Conservation (phyloP, 2,329 filamentous ascomycete species). For the Cladosporium sphaerospermum region DNA sequence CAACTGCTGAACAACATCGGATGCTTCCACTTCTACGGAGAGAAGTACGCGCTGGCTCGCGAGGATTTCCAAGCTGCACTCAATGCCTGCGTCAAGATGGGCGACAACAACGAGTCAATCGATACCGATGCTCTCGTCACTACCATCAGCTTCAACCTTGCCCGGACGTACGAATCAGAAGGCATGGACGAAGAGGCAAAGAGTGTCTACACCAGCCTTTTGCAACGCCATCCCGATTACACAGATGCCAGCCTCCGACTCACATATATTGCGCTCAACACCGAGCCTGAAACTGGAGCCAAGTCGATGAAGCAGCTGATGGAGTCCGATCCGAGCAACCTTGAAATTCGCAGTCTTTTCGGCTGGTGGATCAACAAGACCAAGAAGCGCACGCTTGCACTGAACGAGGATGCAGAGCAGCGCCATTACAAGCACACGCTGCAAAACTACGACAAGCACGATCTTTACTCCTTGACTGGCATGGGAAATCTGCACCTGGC, state of each 20-base stretch:
- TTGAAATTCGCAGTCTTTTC: slow-evolving; percentile 88
- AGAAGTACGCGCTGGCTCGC: slow-evolving; percentile 72
- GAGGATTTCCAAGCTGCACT: slow-evolving; percentile 90
- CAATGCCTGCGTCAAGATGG: slow-evolving; percentile 75
- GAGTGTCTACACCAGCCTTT: slow-evolving; percentile 78
- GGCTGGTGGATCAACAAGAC: slow-evolving; percentile 92
- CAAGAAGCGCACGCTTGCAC: slow-evolving; percentile 72
- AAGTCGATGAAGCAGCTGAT: slow-evolving; percentile 81
- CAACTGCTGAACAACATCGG: slow-evolving; percentile 96
- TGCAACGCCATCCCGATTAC: slow-evolving; percentile 80
- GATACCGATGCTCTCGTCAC: slow-evolving; percentile 91
- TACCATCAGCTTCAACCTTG: slow-evolving; percentile 95
- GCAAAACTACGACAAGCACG: slow-evolving; percentile 92
- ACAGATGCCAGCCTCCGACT: slow-evolving; percentile 83
- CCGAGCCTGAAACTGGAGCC: slow-evolving; percentile 75
- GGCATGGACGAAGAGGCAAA: slow-evolving; percentile 75
- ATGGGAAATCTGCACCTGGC: slow-evolving; percentile 95
- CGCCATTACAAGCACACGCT: slow-evolving; percentile 95
- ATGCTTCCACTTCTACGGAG: slow-evolving; percentile 86
- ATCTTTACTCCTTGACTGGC: slow-evolving; percentile 89
- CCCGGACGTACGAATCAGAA: slow-evolving; percentile 83
- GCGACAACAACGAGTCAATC: slow-evolving; percentile 61
- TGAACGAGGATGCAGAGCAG: slow-evolving; percentile 85
- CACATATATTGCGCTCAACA: slow-evolving; percentile 80
- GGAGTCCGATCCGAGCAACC: slow-evolving; percentile 72